These are phyloP conservation scores for Ceratocystiopsis sp. DNA, from an alignment of 2,329 filamentous ascomycete species.

Conservation along the genomic window DNA sequence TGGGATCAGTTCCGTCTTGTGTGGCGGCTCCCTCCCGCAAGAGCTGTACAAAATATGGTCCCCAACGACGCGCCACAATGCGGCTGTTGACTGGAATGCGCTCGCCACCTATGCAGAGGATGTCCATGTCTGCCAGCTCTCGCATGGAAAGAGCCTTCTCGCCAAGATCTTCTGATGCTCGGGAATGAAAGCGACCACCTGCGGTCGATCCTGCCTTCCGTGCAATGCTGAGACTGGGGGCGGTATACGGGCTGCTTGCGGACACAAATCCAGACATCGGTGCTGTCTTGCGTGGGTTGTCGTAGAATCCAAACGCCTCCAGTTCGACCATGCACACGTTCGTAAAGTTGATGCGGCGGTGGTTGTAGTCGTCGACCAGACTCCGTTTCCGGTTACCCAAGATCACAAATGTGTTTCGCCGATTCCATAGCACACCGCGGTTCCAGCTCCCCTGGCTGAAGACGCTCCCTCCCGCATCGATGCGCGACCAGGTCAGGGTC, in stretches of 20 bases:
- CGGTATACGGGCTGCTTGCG: slow-evolving; percentile 54
- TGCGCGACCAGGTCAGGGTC: slow-evolving; percentile 82
- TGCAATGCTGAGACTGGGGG: slow-evolving; percentile 35
- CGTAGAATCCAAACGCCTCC: slow-evolving; percentile 92
- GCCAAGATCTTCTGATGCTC: slow-evolving; percentile 71
- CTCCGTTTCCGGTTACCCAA: slow-evolving; percentile 86
- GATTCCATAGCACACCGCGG: slow-evolving; percentile 79
- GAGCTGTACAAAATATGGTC: slow-evolving; percentile 86
- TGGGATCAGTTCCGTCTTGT: slow-evolving; percentile 53
- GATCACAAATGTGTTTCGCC: slow-evolving; percentile 89
- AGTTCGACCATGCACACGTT: slow-evolving; percentile 95
- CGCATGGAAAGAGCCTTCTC: slow-evolving; percentile 59
- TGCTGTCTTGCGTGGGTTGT: slow-evolving; percentile 68
- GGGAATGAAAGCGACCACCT: slow-evolving; percentile 59
- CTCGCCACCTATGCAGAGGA: slow-evolving; percentile 79
- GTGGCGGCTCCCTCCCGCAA: slow-evolving; percentile 63
- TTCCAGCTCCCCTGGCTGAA: slow-evolving; percentile 99
- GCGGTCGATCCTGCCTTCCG: slow-evolving; percentile 48
- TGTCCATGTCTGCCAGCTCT: slow-evolving; percentile 95
- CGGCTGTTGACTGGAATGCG: slow-evolving; percentile 87
- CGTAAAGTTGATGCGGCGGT: slow-evolving; percentile 90
- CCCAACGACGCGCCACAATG: slow-evolving; percentile 77
- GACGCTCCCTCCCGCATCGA: slow-evolving; percentile 84
- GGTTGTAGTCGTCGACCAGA: slow-evolving; percentile 94
- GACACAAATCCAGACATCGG: slow-evolving; percentile 76